Conservation (phyloP, 179 eudicot species). For the Amaranthus tricolor region DNA sequence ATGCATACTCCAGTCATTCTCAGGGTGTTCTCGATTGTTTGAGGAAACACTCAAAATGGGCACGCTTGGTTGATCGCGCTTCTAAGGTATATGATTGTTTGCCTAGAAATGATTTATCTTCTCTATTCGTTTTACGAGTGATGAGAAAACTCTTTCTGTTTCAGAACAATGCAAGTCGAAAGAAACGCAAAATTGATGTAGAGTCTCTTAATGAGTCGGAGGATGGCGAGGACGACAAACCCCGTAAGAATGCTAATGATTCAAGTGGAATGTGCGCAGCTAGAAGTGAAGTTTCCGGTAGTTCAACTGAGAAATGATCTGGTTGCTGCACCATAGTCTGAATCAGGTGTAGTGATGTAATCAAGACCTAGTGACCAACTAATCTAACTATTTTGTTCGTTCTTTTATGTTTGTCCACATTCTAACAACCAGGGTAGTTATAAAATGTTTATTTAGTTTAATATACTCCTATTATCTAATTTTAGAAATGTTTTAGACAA, state of each 20-base stretch:
- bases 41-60: slow-evolving; percentile 94
- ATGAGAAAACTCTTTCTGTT: slow-evolving; percentile 15
- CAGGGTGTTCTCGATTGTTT: slow-evolving; percentile 97
- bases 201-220: slow-evolving; percentile 71
- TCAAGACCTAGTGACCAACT: too few relatives aligned
- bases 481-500: too few relatives aligned
- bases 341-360: not conserved
- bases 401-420: too few relatives aligned
- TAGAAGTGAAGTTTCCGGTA: slow-evolving; percentile 53
- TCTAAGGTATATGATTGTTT: slow-evolving; percentile 69
- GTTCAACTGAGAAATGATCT: slow-evolving; percentile 11
- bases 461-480: too few relatives aligned
- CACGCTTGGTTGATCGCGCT: slow-evolving; percentile 92
- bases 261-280: slow-evolving; percentile 25
- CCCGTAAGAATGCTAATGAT: slow-evolving; percentile 42
- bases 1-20: slow-evolving; percentile 89
- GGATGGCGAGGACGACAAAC: slow-evolving; percentile 53
- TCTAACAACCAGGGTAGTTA: too few relatives aligned
- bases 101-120: not conserved
- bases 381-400: too few relatives aligned
- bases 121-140: not conserved
- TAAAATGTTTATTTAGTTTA: too few relatives aligned
- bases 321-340: not conserved
- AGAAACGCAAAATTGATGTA: slow-evolving; percentile 72
- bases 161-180: slow-evolving; percentile 75